These are phyloP conservation scores for Cinnamomum micranthum DNA, from an alignment of 164 flowering plant genomes.

Conservation along the genomic window DNA sequence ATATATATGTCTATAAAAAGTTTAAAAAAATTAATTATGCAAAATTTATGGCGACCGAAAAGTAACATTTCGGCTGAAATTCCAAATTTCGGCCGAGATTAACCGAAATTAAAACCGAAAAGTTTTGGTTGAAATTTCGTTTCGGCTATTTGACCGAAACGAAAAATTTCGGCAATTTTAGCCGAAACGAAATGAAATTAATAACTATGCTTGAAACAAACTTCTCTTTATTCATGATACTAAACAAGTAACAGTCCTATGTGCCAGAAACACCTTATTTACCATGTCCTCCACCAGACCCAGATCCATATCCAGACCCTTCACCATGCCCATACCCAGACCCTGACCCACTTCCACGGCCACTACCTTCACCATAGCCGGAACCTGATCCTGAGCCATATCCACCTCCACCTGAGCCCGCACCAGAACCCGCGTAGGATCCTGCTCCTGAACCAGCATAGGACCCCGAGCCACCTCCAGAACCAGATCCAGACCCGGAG, in stretches of 20 bases:
- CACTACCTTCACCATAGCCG: slow-evolving; percentile 7
- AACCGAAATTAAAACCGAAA: too few species aligned
- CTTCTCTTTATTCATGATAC: slow-evolving; percentile 2
- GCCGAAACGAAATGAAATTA: too few species aligned
- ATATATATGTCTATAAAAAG: too few species aligned
- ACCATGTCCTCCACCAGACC: slow-evolving; percentile 3
- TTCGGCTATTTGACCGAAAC: too few species aligned
- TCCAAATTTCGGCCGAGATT: too few species aligned
- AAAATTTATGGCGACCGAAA: too few species aligned
- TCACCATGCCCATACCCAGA: slow-evolving; percentile 12
- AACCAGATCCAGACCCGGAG: slow-evolving; percentile 15
- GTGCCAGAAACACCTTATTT: background rate
- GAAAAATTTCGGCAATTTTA: too few species aligned
- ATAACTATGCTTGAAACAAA: background rate
- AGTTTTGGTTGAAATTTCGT: too few species aligned
- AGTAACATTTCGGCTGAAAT: too few species aligned
- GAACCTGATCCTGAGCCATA: background rate
- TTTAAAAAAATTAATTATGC: too few species aligned
- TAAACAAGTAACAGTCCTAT: background rate
- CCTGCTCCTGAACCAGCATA: slow-evolving; percentile 7
- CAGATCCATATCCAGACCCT: slow-evolving; percentile 11
- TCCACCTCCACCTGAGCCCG: slow-evolving; percentile 5
- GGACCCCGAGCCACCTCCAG: slow-evolving; percentile 20
- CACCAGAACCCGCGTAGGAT: slow-evolving; percentile 7
- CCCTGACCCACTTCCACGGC: background rate